Evolutionary conservation across 345 rosid genomes (phyloP), one percentile per base, ranked within the genome.

Genomic region (Salix arbutifolia): DNA sequence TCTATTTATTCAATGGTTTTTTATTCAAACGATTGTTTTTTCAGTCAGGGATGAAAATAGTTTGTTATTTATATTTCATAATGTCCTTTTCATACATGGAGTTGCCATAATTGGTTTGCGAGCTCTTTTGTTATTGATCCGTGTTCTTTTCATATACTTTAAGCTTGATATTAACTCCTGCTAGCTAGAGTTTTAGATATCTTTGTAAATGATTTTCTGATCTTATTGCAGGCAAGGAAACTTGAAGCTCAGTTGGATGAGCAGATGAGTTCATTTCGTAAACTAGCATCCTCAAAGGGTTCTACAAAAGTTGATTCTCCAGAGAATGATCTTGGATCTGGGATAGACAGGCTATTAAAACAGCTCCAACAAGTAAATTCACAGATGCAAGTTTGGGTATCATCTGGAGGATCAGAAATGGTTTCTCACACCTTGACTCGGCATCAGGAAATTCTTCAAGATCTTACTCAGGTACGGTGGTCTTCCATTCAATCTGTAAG

Each of bases 311-410:
- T 68, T 74, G 99, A 90, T 80, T 85, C 87, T 14, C 30, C 81
- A 7, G 98, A 96, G 83, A 89, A 65, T 80, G 92, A 93, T 83
- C 87, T 90, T 66, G 98, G 93, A 89, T 86, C 94, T 74, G 92
- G 90, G 67, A 89, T 96, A 44, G 94, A 90, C 26, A 78, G 85
- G 69, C 73, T 91, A 21, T 81, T 96, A 21, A 85, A 90, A 73
- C 94, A 96, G 74, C 90, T 96, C 7, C 94, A 92, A 70, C 92
- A 93, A 82, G 97, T 93, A 31, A 91, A 92, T 81, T 75, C 85
- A 2, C 96, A 92, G 87, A 96, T 93, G 99, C 91, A 96, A 88
- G 97, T 89, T 17, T 96, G 95, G 98, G 98, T 96, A 2, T 93
- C 97, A 80, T 91, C 98, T 8, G 98, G 97, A 71, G 97, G 98